phyloP scores from a whole-genome alignment of 371 early-diverging fungal genomes.

The Mucor mucedo region DNA sequence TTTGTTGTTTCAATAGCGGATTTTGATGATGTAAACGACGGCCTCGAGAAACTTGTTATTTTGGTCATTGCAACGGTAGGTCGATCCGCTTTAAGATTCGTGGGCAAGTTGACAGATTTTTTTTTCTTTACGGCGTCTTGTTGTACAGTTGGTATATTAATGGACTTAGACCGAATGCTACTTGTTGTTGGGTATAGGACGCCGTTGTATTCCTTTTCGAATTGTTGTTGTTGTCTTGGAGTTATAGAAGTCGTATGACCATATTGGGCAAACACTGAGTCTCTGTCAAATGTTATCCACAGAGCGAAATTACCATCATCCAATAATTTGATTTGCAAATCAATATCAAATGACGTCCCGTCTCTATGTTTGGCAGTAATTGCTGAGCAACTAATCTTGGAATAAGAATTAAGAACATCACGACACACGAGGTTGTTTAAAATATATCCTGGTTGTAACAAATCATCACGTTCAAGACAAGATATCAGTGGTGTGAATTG shows the following conservation, averaged over 20 bases:
- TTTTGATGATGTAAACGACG: slow-evolving; percentile 7
- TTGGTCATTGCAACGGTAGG: not conserved
- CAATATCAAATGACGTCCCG: slow-evolving; percentile 62
- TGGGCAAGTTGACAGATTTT: not conserved
- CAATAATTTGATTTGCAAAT: slow-evolving; percentile 65
- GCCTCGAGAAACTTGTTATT: slow-evolving; percentile 14
- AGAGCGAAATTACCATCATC: slow-evolving; percentile 45
- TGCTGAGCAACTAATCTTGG: not conserved
- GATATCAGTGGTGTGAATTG: slow-evolving; percentile 58
- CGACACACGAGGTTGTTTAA: slow-evolving; percentile 41
- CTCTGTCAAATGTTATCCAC: slow-evolving; percentile 72
- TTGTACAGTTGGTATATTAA: slow-evolving; percentile 25
- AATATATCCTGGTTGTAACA: slow-evolving; percentile 38
- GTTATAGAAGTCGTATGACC: slow-evolving; percentile 17
- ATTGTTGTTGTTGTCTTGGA: not conserved
- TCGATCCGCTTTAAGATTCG: not conserved
- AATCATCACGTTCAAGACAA: slow-evolving; percentile 40
- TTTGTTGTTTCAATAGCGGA: slow-evolving; percentile 1
- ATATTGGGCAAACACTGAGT: slow-evolving; percentile 22
- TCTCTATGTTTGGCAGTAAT: slow-evolving; percentile 64
- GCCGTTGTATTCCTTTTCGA: not conserved
- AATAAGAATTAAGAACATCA: slow-evolving; percentile 18
- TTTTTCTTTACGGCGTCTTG: slow-evolving; percentile 7
- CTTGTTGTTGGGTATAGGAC: not conserved
- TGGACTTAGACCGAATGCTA: slow-evolving; percentile 23